Conservation (phyloP, 495 filamentous ascomycete species). For the Tuber borchii region DNA sequence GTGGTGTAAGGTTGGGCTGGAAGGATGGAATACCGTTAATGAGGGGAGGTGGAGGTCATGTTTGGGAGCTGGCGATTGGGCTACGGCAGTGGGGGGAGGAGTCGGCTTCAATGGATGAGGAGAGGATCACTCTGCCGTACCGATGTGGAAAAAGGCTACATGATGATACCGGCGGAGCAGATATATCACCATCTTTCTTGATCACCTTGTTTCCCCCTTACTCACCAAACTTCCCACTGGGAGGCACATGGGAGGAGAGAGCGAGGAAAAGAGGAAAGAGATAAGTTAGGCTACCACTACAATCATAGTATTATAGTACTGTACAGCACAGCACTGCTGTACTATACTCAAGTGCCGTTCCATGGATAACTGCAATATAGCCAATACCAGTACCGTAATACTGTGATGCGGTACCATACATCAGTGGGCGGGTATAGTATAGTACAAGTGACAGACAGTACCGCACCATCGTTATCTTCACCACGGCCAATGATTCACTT, state of each 20-base stretch:
- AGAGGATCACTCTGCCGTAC: not conserved
- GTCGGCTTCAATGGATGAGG: not conserved
- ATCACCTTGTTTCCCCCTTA: not conserved
- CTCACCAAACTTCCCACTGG: not conserved
- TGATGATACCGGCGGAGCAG: not conserved
- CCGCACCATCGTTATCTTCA: not conserved
- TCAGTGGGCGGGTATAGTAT: not conserved
- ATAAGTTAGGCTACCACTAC: too few relatives aligned
- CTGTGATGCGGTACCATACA: not conserved
- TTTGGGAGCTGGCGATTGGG: not conserved
- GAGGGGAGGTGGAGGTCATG: not conserved
- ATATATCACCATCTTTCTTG: not conserved
- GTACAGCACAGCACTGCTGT: not conserved
- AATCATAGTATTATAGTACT: not conserved
- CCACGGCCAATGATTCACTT: not conserved
- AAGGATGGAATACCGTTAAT: not conserved
- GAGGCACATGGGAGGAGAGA: not conserved
- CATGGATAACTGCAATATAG: not conserved
- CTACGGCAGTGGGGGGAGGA: not conserved
- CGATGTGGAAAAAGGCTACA: not conserved
- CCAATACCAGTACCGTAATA: not conserved
- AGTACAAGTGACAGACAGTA: not conserved
- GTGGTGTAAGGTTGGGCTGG: not conserved
- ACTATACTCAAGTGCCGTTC: not conserved
- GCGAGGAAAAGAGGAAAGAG: not conserved